Evolutionary conservation across 208 protist species (phyloP), one percentile per base, ranked within the genome.

Genomic region (Leishmania amazonensis): DNA sequence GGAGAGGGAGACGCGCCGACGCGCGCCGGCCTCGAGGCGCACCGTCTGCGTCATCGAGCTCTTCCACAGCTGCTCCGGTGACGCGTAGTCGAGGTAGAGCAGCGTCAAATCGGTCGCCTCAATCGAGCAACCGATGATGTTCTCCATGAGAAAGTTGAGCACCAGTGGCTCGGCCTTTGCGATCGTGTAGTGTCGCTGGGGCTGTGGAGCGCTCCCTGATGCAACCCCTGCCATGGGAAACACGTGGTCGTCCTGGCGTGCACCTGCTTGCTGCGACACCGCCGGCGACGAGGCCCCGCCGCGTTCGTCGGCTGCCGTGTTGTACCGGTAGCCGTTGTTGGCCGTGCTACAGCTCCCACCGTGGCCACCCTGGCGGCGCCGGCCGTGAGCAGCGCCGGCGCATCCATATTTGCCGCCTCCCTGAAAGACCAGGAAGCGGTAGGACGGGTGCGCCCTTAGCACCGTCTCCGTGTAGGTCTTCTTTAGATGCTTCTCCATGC

Each of bases 61-160:
- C 77, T 93, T 94, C 89, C 90, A 95, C 45, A 95, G 84, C 80
- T 91, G 79, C n/a, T 87, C 85, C 11, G 91, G 93, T 42, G 86
- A 85, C 35, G 67, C 51, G 67, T 74, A 77, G 15, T 90, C 67
- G 8, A 96, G 83, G 88, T 94, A 95, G 24, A 97, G 85, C 21
- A 97, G 78, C 70, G 88, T 91, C 58, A 95, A 64, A 31, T 86
- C 81, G 65, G 87, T 80, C 53, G 83, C 91, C 53, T 77, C 89
- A 15, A 97, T 53, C n/a, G 81, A 13, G 68, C 81, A 85, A 62
- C 90, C 94, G 81, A 92, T 57, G 28, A 92, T 79, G 83, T 97
- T 95, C 67, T 87, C 75, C 81, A 97, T 81, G 51, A 83, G 79
- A 40, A 97, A 88, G 67, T 76, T 89, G 47, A 97, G 76, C 76